Conservation (phyloP, 1,284 basidiomycete species). For the Cryptococcus jaspeensis region DNA sequence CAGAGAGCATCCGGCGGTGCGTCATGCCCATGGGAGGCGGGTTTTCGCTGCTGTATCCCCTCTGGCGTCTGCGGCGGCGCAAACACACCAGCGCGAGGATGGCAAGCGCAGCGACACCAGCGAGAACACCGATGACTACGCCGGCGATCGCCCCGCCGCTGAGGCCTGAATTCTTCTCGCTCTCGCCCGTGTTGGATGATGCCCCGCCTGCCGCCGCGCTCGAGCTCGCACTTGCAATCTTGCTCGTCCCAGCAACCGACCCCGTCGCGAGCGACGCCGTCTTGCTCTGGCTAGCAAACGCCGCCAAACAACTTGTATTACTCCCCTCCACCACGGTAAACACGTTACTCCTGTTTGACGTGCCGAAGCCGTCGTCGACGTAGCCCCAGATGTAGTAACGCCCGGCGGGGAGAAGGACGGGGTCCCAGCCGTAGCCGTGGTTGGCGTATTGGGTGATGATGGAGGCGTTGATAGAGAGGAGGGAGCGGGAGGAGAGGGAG, state of each 20-base stretch:
- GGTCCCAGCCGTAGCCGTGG: constrained; percentile 16
- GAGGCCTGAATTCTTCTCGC: constrained; percentile 13
- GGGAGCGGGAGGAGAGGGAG: constrained; percentile 4
- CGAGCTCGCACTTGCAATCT: constrained; percentile 1
- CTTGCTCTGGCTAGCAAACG: constrained; percentile 3
- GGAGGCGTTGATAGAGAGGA: constrained; percentile 26
- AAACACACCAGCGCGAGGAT: constrained; percentile 26
- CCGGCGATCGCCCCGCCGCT: constrained; percentile 43
- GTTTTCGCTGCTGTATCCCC: not conserved
- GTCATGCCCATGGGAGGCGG: not conserved
- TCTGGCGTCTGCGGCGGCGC: constrained; percentile 6
- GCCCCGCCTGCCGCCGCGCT: not conserved
- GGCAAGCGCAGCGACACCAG: constrained; percentile 22
- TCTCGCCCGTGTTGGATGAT: not conserved
- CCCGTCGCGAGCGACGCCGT: constrained; percentile 1
- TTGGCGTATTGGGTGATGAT: constrained; percentile 25
- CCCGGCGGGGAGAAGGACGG: constrained; percentile 31
- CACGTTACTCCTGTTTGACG: constrained; percentile 15
- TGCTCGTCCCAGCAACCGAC: not conserved
- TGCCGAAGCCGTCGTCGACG: constrained; percentile 21
- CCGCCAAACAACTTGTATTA: constrained; percentile 33
- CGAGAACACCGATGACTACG: constrained; percentile 39
- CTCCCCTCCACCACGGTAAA: constrained; percentile 32
- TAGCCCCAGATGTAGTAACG: constrained; percentile 34
- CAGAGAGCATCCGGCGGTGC: constrained; percentile 13